phyloP scores from a whole-genome alignment of 73 alveolate genomes.

The Tetrahymena thermophila region DNA sequence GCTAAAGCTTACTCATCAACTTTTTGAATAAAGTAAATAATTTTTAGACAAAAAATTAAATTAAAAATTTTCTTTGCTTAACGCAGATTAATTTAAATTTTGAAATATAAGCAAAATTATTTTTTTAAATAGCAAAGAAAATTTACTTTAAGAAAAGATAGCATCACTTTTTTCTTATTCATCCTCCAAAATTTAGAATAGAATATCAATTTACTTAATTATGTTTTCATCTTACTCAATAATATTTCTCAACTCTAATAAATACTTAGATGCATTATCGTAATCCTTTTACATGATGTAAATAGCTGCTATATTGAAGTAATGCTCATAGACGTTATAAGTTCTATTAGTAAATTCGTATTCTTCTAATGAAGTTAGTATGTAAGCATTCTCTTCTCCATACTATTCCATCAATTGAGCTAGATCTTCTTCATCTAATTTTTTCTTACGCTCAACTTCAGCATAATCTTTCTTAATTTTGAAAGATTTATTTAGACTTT shows the following conservation, averaged over 20 bases:
- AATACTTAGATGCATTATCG: not conserved
- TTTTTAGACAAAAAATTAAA: not conserved
- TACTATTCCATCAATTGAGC: not conserved
- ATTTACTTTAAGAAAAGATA: not conserved
- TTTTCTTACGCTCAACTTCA: not conserved
- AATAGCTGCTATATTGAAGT: constrained; percentile 31
- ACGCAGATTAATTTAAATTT: no score
- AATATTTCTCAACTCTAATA: constrained; percentile 8
- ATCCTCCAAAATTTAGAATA: not conserved
- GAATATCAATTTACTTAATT: constrained; percentile 4
- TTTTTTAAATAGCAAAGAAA: not conserved
- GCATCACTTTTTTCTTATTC: not conserved
- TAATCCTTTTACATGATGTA: not conserved
- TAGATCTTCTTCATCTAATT: not conserved
- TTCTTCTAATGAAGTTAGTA: constrained; percentile 14
- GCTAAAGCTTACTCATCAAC: constrained; percentile 1
- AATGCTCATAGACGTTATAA: constrained; percentile 35
- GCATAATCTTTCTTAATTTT: constrained; percentile 2
- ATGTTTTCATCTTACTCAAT: not conserved
- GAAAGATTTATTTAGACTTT: constrained; percentile 13
- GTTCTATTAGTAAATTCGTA: constrained; percentile 41
- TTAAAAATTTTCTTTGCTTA: no score
- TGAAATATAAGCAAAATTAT: no score
- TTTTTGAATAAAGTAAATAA: not conserved
- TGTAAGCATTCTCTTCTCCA: not conserved